These are phyloP conservation scores for Seminavis robusta DNA, from an alignment of 108 stramenopile genomes.

Conservation along the genomic window DNA sequence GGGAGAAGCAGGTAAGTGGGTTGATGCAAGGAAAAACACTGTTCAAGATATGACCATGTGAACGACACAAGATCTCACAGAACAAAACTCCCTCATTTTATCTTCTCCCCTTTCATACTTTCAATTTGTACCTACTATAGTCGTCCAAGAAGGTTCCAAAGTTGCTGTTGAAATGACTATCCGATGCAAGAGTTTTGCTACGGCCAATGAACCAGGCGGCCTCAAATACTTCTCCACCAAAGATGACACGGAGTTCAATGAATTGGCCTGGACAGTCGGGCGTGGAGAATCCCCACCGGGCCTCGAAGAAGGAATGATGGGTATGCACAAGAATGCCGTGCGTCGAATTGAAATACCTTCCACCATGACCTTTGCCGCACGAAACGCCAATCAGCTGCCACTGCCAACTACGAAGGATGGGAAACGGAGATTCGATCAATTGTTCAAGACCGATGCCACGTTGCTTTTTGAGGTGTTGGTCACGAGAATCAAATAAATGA, in stretches of 20 bases:
- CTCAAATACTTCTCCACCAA: conserved; percentile 50
- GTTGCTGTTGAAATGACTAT: conserved; percentile 65
- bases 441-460: conserved; percentile 80
- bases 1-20: conserved; percentile 32
- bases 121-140: conserved; percentile 1
- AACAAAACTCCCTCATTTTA: too few species aligned
- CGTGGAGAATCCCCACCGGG: conserved; percentile 14
- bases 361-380: conserved; percentile 52
- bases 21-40: background rate
- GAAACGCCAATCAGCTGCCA: conserved; percentile 55
- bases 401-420: conserved; percentile 67
- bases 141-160: conserved; percentile 30
- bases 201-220: conserved; percentile 53
- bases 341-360: conserved; percentile 70
- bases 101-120: background rate
- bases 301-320: conserved; percentile 10
- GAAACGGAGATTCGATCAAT: conserved; percentile 47
- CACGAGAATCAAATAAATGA: conserved; percentile 57
- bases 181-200: conserved; percentile 45
- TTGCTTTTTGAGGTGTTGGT: conserved; percentile 70
- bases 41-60: too few species aligned
- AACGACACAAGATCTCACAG: too few species aligned
- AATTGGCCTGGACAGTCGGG: conserved; percentile 18
- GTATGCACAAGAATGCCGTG: conserved; percentile 22
- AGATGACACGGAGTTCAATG: conserved; percentile 60